Conservation (phyloP, 2,329 filamentous ascomycete species). For the Aspergillus ustus region DNA sequence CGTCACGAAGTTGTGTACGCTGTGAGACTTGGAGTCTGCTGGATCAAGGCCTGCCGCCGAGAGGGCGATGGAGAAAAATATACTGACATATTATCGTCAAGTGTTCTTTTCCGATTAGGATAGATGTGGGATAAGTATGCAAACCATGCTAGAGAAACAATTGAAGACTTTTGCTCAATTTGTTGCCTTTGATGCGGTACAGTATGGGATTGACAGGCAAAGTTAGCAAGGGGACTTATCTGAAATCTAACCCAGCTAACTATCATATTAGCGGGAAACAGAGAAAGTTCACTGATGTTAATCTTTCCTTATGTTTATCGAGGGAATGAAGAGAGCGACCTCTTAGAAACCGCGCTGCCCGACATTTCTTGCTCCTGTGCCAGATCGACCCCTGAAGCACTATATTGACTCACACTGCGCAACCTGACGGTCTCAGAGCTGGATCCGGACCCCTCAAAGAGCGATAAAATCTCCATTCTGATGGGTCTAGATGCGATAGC, state of each 20-base stretch:
- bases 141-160: too few relatives aligned
- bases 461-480: not conserved
- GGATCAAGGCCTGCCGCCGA: not conserved
- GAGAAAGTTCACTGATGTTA: not conserved
- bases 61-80: not conserved
- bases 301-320: not conserved
- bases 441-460: not conserved
- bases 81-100: not conserved
- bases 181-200: too few relatives aligned
- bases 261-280: too few relatives aligned
- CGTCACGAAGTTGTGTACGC: not conserved
- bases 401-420: not conserved
- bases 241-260: too few relatives aligned
- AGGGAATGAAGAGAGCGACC: too few relatives aligned
- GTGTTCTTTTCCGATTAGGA: too few relatives aligned
- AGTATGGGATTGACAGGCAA: not conserved
- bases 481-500: not conserved
- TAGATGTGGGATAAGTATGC: too few relatives aligned
- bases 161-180: too few relatives aligned
- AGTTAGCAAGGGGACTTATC: too few relatives aligned
- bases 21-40: too few relatives aligned
- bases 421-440: not conserved
- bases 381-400: not conserved
- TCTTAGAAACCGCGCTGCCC: too few relatives aligned
- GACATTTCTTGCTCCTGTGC: not conserved